Evolutionary conservation across 345 rosid genomes (phyloP), one percentile per base, ranked within the genome.

Genomic region (Anacardium occidentale): DNA sequence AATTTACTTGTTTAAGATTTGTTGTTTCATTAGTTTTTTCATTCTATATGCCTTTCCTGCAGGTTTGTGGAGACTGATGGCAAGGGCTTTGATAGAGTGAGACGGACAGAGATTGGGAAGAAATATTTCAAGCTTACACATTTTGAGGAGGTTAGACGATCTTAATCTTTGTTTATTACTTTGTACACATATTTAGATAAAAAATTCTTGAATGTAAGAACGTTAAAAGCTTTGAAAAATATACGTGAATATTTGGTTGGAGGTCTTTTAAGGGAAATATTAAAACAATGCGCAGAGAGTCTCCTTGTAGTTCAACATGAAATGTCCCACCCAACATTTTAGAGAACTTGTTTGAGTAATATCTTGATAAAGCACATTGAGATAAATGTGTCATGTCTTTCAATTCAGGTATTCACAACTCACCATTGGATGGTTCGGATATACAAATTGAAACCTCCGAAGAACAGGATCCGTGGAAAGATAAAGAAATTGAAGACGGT

Each of bases 401-500:
- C 53, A 24, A 74, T 68, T 78, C 68, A 95, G 99, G 99, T 87
- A 68, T 95, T 90, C 85, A 92, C 99, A 69, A 95, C 98, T 71
- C 98, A 92, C 78, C 99, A 95, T 66, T 95, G 99, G 97, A 95
- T 93, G 99, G 99, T 95, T 64, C 94, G 98, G 79, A 77, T 95
- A 66, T 95, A 92, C 87, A 93, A 95, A 77, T 80, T 92, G 80
- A 94, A 90, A 72, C 90, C 90, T 56, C 86, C 70, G 44, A 92
- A 78, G 86, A 94, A 94, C 88, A 88, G 96, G 78, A 83, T 92
- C 53, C 87, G 93, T 6, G 98, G 98, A 60, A 93, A 75, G 81
- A 61, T 64, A 6, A 92, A 90, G 84, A 95, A 95, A 78, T 76
- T 68, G 0, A 95, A 95, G 80, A 77, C 78, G 80, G 99, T 95